Conservation (phyloP, 2,329 filamentous ascomycete genomes). For the Celoporthe dispersa region DNA sequence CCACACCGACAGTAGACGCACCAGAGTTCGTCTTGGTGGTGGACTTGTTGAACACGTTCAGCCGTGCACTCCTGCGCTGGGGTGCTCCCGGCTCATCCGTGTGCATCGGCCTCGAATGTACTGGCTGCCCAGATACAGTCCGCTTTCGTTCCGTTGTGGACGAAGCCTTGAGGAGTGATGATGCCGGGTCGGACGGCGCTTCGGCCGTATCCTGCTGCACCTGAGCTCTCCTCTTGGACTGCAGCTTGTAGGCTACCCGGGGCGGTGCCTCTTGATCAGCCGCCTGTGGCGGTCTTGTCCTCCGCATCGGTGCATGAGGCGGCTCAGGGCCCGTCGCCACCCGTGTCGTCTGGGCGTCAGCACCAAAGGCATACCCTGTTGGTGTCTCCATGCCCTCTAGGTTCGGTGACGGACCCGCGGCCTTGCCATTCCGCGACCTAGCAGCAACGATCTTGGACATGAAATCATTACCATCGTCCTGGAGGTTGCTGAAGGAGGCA, state of each 20-base stretch:
- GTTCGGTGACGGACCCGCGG: slow-evolving; percentile 43
- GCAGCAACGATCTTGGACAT: slow-evolving; percentile 60
- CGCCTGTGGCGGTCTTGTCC: slow-evolving; percentile 58
- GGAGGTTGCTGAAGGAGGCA: slow-evolving; percentile 44
- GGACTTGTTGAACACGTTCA: slow-evolving; percentile 71
- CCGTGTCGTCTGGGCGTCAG: slow-evolving; percentile 43
- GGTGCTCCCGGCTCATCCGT: slow-evolving; percentile 65
- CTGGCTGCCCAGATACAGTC: slow-evolving; percentile 85
- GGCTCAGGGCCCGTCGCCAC: slow-evolving; percentile 45
- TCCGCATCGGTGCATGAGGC: slow-evolving; percentile 57
- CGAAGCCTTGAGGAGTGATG: slow-evolving; percentile 44
- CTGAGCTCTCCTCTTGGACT: slow-evolving; percentile 48
- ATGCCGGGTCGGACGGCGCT: slow-evolving; percentile 47
- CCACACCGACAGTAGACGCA: slow-evolving; percentile 59
- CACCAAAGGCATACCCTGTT: slow-evolving; percentile 48
- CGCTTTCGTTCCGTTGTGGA: slow-evolving; percentile 75
- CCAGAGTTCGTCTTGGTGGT: slow-evolving; percentile 66
- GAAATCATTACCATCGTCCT: slow-evolving; percentile 56
- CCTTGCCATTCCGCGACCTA: slow-evolving; percentile 49
- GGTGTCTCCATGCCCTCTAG: slow-evolving; percentile 69
- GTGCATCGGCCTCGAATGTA: slow-evolving; percentile 54
- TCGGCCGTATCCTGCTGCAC: slow-evolving; percentile 44
- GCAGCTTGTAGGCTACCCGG: slow-evolving; percentile 64
- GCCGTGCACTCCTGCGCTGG: slow-evolving; percentile 72
- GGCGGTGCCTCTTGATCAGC: slow-evolving; percentile 64